phyloP scores from a whole-genome alignment of 2,329 filamentous ascomycete genomes.

The Fusarium fracticaudum region DNA sequence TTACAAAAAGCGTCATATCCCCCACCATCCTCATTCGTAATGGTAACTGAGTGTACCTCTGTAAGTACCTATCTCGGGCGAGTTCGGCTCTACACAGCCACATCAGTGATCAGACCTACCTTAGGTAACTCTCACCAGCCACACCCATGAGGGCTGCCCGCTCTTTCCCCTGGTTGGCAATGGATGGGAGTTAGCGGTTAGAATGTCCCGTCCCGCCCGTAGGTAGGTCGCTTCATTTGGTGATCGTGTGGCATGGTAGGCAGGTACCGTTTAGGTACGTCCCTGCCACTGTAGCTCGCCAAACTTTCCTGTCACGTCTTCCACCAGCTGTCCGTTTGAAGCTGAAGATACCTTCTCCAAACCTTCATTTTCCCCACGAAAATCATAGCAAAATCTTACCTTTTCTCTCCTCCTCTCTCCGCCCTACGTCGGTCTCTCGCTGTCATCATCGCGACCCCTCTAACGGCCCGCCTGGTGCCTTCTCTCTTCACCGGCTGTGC shows the following conservation, averaged over 20 bases:
- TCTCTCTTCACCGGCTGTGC: slow-evolving; percentile 30
- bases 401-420: background rate
- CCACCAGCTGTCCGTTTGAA: slow-evolving; percentile 26
- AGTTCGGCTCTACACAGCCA: slow-evolving; percentile 18
- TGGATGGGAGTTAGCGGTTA: slow-evolving; percentile 8
- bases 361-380: slow-evolving; percentile 7
- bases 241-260: slow-evolving; percentile 12
- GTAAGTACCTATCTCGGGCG: background rate
- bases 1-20: slow-evolving; percentile 21
- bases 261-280: slow-evolving; percentile 29
- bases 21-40: slow-evolving; percentile 13
- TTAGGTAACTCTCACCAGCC: background rate
- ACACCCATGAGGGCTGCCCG: slow-evolving; percentile 24
- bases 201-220: slow-evolving; percentile 23
- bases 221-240: background rate
- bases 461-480: slow-evolving; percentile 16
- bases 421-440: background rate
- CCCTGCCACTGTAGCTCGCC: slow-evolving; percentile 33
- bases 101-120: background rate
- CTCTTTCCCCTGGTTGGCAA: slow-evolving; percentile 12
- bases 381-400: slow-evolving; percentile 1
- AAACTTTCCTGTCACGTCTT: slow-evolving; percentile 38
- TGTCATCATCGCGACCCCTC: slow-evolving; percentile 2
- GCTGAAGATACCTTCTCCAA: slow-evolving; percentile 27
- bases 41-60: background rate